Evolutionary conservation across 441 rosid genomes (phyloP).

Genomic region (Pelargonium australe): DNA sequence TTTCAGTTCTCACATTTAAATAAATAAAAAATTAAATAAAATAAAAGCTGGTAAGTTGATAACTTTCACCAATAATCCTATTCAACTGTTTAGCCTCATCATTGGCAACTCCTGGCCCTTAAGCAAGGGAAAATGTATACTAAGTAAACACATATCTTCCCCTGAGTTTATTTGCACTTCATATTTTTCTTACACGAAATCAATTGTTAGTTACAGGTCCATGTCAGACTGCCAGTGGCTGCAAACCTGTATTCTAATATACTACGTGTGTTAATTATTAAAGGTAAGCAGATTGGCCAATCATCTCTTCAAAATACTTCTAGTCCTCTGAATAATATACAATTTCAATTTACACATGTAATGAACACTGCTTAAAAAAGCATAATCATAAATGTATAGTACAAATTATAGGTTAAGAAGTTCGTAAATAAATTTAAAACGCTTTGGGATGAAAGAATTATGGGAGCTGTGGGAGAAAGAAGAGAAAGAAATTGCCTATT

Average conservation of each 20-base stretch:
- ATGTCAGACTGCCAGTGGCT: not conserved
- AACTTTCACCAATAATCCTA: not conserved
- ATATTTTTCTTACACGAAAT: not conserved
- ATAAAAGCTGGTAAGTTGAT: not conserved
- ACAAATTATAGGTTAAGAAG: not conserved
- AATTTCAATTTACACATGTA: not conserved
- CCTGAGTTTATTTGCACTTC: not conserved
- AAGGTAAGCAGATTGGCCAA: not conserved
- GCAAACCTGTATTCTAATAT: not conserved
- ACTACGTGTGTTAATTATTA: not conserved
- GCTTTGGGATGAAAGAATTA: not conserved
- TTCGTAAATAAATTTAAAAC: not conserved
- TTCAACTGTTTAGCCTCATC: not conserved
- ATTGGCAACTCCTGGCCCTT: not conserved
- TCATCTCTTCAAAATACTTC: not conserved
- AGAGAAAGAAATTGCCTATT: slow-evolving; percentile 49
- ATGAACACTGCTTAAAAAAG: too few species aligned
- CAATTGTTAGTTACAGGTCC: not conserved
- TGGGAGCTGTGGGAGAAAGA: slow-evolving; percentile 8
- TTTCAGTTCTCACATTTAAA: not conserved
- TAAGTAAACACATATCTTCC: not conserved
- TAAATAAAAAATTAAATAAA: not conserved
- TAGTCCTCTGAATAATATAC: not conserved
- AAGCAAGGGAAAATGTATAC: not conserved
- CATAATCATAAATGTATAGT: not conserved